Evolutionary conservation across 2,329 filamentous ascomycete genomes (phyloP), one percentile per base, ranked within the genome.

Genomic region (Hirsutella minnesotensis): DNA sequence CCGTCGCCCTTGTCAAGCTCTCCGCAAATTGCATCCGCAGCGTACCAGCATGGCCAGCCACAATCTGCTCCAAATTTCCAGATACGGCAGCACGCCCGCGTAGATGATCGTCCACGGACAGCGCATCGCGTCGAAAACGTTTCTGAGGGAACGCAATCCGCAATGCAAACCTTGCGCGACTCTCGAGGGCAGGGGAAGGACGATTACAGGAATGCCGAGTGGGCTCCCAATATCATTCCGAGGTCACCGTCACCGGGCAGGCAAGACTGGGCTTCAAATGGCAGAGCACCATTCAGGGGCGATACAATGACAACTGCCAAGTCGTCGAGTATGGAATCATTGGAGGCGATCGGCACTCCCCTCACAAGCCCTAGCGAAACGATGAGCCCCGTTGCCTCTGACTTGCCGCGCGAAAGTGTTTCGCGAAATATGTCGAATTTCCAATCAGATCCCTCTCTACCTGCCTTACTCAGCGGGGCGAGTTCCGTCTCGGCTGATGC

Each of bases 401-500:
- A 63, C 36, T 56, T 56, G 7, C 57, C 62, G 4, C 59, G 59
- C 19, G 66, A 66, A 46, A 63, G 61, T n/a, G 55, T 63, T 1
- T 64, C 67, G 3, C 69, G 71, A 5, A 63, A 68, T 9, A 70
- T 72, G 51, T 52, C 72, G 15, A 65, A 64, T 3, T 80, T 79
- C 55, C 75, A 74, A 43, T 81, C 77, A 3, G 77, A 81, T 41
- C 77, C 77, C 0, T 82, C 78, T 5, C 59, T 82, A 3, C 78
- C 78, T 10, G 77, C 77, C 7, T 61, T 81, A 8, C 64, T 81
- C 10, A 81, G 77, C 44, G 75, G 77, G 10, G 75, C 77, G 9
- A 80, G 77, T 52, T 82, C 78, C 3, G 69, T 81, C 9, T 81
- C 76, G 13, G 75, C 73, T 1, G 78, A 81, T 49, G 63, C 72